Percentiles rank a stretch among this genome's conserved stretches.
Evolutionary conservation across 176 grass and related monocot species (phyloP).

Genomic region (Aegilops bicornis): DNA sequence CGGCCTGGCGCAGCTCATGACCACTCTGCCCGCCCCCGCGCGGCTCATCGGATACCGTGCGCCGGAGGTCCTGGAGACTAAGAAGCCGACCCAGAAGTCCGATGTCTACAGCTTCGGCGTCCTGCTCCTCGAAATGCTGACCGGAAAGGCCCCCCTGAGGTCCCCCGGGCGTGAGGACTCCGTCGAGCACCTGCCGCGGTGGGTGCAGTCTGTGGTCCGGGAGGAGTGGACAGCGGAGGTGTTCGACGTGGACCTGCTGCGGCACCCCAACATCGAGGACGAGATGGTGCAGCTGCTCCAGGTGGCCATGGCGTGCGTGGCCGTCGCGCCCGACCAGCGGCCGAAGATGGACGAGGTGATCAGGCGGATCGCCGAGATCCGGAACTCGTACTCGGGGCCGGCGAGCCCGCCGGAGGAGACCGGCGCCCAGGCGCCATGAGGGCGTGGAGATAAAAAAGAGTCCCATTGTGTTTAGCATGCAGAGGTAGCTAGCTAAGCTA

Average conservation of each 20-base stretch:
- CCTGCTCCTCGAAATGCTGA: conserved; percentile 87
- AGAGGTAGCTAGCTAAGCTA: conserved; percentile 35
- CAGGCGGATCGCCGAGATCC: conserved; percentile 63
- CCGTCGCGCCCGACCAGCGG: conserved; percentile 50
- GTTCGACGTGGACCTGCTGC: conserved; percentile 75
- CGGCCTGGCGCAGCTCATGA: conserved; percentile 81
- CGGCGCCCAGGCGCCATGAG: conserved; percentile 30
- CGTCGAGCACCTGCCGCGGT: conserved; percentile 64
- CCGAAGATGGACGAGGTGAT: conserved; percentile 90
- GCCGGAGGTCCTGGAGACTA: conserved; percentile 78
- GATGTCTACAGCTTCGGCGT: conserved; percentile 95
- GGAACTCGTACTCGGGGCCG: conserved; percentile 52
- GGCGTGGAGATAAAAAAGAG: not conserved
- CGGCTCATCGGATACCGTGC: conserved; percentile 77
- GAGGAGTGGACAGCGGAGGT: conserved; percentile 97
- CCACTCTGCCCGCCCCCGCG: conserved; percentile 34
- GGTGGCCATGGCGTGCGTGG: conserved; percentile 85
- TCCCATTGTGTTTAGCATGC: conserved; percentile 14
- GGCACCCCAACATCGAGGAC: conserved; percentile 77
- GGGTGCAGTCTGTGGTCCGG: conserved; percentile 92
- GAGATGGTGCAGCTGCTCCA: conserved; percentile 98
- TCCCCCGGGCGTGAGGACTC: conserved; percentile 58
- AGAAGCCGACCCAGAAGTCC: conserved; percentile 74
- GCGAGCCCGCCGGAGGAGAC: conserved; percentile 56
- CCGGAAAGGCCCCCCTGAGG: conserved; percentile 83